phyloP scores from a whole-genome alignment of 768 basidiomycete genomes.

The Pisolithus tinctorius region DNA sequence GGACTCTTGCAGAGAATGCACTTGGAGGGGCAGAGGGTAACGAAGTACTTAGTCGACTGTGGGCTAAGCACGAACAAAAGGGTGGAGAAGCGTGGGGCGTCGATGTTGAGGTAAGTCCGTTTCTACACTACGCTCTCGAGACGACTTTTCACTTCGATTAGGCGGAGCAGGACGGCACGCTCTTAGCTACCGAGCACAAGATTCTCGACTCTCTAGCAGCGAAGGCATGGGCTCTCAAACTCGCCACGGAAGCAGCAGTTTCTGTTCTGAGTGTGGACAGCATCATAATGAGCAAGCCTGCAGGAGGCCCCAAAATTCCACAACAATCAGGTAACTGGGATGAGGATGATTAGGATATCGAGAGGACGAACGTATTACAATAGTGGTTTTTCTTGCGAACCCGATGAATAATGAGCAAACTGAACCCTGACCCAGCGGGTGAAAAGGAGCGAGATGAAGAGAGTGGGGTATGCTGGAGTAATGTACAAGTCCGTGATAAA shows the following conservation, averaged over 20 bases:
- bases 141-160: slow-evolving; percentile 21
- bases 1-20: slow-evolving; percentile 93
- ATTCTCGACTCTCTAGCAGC: slow-evolving; percentile 87
- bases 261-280: slow-evolving; percentile 93
- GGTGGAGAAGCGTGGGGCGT: slow-evolving; percentile 77
- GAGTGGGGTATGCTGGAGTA: slow-evolving; percentile 7
- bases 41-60: slow-evolving; percentile 82
- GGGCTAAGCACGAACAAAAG: slow-evolving; percentile 82
- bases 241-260: slow-evolving; percentile 89
- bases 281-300: slow-evolving; percentile 96
- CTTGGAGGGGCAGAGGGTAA: slow-evolving; percentile 87
- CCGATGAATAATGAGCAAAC: slow-evolving; percentile 13
- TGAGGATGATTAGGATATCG: slow-evolving; percentile 43
- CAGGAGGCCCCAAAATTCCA: slow-evolving; percentile 81
- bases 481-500: slow-evolving; percentile 30
- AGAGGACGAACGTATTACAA: slow-evolving; percentile 18
- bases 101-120: slow-evolving; percentile 67
- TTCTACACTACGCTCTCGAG: neutral
- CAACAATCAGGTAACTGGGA: slow-evolving; percentile 89
- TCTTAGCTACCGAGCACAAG: slow-evolving; percentile 51
- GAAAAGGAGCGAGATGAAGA: neutral
- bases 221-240: slow-evolving; percentile 82
- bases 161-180: slow-evolving; percentile 76
- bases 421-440: neutral
- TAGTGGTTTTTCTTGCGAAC: slow-evolving; percentile 18